Conservation (phyloP, 176 grass and related monocot genomes). For the Panicum miliaceum region DNA sequence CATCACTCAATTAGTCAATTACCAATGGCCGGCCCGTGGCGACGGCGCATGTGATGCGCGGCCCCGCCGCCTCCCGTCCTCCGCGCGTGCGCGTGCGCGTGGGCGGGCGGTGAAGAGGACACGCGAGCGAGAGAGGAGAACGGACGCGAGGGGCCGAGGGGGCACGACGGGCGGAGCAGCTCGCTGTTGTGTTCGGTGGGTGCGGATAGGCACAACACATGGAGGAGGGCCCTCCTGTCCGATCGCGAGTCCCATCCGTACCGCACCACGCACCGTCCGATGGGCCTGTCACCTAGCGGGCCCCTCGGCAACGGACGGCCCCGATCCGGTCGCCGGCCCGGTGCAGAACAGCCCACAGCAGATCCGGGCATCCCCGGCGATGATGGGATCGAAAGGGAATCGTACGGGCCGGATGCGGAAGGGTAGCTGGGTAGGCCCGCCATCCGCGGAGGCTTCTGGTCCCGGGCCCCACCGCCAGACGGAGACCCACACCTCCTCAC, state of each 20-base stretch:
- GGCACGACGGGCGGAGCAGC: not conserved
- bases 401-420: not conserved
- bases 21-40: too few species aligned
- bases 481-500: not conserved
- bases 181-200: not conserved
- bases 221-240: not conserved
- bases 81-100: not conserved
- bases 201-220: conserved; percentile 24
- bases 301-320: not conserved
- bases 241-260: not conserved
- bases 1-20: too few species aligned
- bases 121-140: too few species aligned
- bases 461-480: not conserved
- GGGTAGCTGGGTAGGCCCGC: not conserved
- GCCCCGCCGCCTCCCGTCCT: too few species aligned
- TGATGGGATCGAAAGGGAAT: not conserved
- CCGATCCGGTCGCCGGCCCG: not conserved
- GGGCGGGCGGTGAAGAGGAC: not conserved
- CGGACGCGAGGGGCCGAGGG: too few species aligned
- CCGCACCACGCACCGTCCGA: not conserved
- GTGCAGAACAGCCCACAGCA: not conserved
- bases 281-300: not conserved
- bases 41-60: too few species aligned
- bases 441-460: not conserved
- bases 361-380: not conserved